Conservation (phyloP, 371 early-diverging fungal species). For the Batrachochytrium dendrobatidis region DNA sequence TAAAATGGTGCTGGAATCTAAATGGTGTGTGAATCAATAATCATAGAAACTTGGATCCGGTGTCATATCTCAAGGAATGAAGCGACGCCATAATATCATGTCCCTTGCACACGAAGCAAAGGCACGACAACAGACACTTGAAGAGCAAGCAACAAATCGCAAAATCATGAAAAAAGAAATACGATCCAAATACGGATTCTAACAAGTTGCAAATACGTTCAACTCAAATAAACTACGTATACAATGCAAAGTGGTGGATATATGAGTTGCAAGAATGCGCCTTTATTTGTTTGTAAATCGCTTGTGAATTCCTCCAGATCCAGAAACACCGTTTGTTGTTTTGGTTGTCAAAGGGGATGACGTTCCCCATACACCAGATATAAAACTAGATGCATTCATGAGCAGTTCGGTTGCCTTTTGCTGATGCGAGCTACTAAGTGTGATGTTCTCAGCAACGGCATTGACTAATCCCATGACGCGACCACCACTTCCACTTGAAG, state of each 20-base stretch:
- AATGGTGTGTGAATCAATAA: too few relatives aligned
- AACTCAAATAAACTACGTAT: background rate
- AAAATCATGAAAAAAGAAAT: slow-evolving; percentile 5
- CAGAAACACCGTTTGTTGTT: background rate
- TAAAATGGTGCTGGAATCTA: too few relatives aligned
- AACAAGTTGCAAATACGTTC: background rate
- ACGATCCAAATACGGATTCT: slow-evolving; percentile 20
- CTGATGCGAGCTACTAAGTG: background rate
- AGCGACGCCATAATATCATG: slow-evolving; percentile 21
- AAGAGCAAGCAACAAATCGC: slow-evolving; percentile 11
- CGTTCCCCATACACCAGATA: slow-evolving; percentile 1
- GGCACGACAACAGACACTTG: slow-evolving; percentile 5
- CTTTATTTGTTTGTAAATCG: background rate
- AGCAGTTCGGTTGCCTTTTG: slow-evolving; percentile 6
- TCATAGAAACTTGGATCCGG: background rate
- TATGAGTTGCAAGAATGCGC: background rate
- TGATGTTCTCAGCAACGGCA: background rate
- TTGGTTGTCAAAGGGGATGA: background rate
- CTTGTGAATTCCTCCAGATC: background rate
- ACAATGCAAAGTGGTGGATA: background rate
- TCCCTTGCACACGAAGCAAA: slow-evolving; percentile 19
- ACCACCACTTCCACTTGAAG: background rate
- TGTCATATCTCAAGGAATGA: background rate
- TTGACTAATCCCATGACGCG: background rate
- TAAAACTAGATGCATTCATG: slow-evolving; percentile 3